These are phyloP conservation scores for Bacidia gigantensis DNA, from an alignment of 495 filamentous ascomycete species.

Conservation along the genomic window DNA sequence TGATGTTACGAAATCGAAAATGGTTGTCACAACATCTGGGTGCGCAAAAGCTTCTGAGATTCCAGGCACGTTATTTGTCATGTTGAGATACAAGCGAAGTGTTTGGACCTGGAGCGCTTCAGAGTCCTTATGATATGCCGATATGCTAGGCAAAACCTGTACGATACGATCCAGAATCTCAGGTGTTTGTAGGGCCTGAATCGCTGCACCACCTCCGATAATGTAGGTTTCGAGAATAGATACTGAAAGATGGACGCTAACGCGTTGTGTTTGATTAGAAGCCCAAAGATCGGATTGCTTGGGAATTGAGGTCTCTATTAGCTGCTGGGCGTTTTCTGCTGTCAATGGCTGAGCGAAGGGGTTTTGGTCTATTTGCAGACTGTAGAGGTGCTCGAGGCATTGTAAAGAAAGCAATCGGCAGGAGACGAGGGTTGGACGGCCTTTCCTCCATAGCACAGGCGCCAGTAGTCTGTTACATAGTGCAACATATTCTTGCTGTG, in stretches of 20 bases:
- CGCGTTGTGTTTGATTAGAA: background rate
- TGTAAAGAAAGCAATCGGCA: constrained; percentile 50
- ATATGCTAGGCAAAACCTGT: constrained; percentile 12
- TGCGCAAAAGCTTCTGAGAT: constrained; percentile 54
- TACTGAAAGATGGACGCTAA: constrained; percentile 27
- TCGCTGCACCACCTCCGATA: constrained; percentile 20
- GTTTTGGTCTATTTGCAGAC: constrained; percentile 36
- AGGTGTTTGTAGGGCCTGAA: constrained; percentile 15
- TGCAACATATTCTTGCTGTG: constrained; percentile 37
- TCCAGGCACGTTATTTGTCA: constrained; percentile 65
- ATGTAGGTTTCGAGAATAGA: constrained; percentile 53
- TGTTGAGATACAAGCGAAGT: constrained; percentile 67
- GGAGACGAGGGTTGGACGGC: constrained; percentile 38
- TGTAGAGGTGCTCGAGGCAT: constrained; percentile 46
- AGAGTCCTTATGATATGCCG: constrained; percentile 5
- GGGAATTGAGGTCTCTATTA: constrained; percentile 35
- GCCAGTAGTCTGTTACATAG: constrained; percentile 36
- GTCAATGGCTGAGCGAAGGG: constrained; percentile 38
- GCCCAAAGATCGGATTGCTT: background rate
- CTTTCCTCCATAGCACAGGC: constrained; percentile 42
- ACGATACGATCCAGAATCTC: constrained; percentile 11
- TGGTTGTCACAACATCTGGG: constrained; percentile 38
- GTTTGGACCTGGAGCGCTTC: constrained; percentile 22
- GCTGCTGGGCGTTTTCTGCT: constrained; percentile 30
- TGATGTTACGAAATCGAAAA: constrained; percentile 38